phyloP scores from a whole-genome alignment of 805 yeast species.

The Candida tallmaniae region DNA sequence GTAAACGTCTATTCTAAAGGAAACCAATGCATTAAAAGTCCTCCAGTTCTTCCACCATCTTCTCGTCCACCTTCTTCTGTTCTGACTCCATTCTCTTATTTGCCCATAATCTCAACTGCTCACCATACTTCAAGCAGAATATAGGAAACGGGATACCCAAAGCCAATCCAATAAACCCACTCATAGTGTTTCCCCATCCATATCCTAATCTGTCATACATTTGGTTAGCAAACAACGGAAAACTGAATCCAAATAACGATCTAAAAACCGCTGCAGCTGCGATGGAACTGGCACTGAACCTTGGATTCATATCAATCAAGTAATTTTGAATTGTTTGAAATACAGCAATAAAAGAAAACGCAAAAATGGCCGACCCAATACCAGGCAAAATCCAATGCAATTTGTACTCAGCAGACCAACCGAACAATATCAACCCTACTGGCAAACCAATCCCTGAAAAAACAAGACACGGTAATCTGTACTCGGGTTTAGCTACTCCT shows the following conservation, averaged over 20 bases:
- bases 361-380: slow-evolving; percentile 33
- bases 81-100: slow-evolving; percentile 44
- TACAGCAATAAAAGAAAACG: slow-evolving; percentile 32
- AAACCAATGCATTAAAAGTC: too few species aligned
- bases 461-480: slow-evolving; percentile 33
- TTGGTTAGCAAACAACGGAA: slow-evolving; percentile 34
- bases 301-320: slow-evolving; percentile 36
- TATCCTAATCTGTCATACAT: slow-evolving; percentile 32
- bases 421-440: slow-evolving; percentile 35
- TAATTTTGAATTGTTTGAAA: slow-evolving; percentile 36
- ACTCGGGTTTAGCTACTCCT: slow-evolving; percentile 35
- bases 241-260: slow-evolving; percentile 33
- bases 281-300: slow-evolving; percentile 35
- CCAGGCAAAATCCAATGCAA: slow-evolving; percentile 37
- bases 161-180: slow-evolving; percentile 28
- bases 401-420: slow-evolving; percentile 35
- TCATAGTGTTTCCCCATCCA: slow-evolving; percentile 40
- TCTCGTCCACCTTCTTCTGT: slow-evolving; percentile 26
- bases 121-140: slow-evolving; percentile 33
- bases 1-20: too few species aligned
- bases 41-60: slow-evolving; percentile 12
- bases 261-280: slow-evolving; percentile 42
- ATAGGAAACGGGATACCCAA: slow-evolving; percentile 38
- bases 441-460: slow-evolving; percentile 30
- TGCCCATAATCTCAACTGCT: slow-evolving; percentile 39